These are phyloP conservation scores for Gnomoniopsis smithogilvyi DNA, from an alignment of 2,329 filamentous ascomycete genomes.

Conservation along the genomic window DNA sequence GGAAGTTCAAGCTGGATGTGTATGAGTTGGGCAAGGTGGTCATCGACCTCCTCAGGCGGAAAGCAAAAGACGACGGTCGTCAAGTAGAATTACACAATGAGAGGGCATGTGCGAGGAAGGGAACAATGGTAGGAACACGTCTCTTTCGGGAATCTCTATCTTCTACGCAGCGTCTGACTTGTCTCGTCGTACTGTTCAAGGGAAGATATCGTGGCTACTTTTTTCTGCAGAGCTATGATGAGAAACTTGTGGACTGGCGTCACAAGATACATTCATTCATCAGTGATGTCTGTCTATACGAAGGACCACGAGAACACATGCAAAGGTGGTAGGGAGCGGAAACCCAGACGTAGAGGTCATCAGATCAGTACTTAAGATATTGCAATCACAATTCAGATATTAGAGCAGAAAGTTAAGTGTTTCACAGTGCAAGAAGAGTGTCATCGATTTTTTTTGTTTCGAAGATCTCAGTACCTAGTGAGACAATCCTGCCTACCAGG, in stretches of 20 bases:
- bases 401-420: not conserved
- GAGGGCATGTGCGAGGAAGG: not conserved
- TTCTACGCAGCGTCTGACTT: too few species aligned
- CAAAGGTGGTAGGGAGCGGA: too few species aligned
- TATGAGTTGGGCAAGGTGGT: not conserved
- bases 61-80: not conserved
- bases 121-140: not conserved
- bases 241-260: too few species aligned
- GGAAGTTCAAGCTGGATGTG: not conserved
- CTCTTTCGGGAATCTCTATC: too few species aligned
- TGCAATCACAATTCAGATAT: not conserved
- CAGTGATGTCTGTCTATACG: too few species aligned
- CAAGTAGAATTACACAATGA: not conserved
- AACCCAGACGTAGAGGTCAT: too few species aligned
- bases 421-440: conserved; percentile 15
- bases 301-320: too few species aligned
- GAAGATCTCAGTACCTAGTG: conserved; percentile 19
- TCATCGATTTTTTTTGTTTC: conserved; percentile 13
- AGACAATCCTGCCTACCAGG: conserved; percentile 19
- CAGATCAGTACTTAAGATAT: too few species aligned
- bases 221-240: too few species aligned
- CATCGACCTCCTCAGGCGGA: not conserved
- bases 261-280: too few species aligned
- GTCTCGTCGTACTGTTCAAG: too few species aligned
- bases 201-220: not conserved